Evolutionary conservation across 2,329 filamentous ascomycete genomes (phyloP).

Genomic region (Delphinella strobiligena): DNA sequence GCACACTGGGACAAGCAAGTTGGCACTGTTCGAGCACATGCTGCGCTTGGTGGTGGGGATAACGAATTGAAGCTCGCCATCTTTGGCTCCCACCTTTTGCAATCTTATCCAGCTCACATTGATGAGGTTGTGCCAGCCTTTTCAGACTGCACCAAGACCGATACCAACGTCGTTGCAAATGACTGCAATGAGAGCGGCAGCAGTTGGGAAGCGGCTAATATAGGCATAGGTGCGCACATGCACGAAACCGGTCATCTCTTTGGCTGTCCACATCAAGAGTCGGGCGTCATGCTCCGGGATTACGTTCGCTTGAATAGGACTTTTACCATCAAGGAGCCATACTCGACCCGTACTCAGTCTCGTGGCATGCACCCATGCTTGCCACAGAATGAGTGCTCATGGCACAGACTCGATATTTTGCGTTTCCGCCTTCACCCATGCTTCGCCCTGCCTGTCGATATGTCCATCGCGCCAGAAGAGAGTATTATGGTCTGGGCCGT

Average conservation of each 20-base stretch:
- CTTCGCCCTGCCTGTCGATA: constrained; percentile 73
- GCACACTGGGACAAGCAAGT: constrained; percentile 69
- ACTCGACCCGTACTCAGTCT: constrained; percentile 73
- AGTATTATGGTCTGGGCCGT: constrained; percentile 80
- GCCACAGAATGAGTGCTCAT: constrained; percentile 72
- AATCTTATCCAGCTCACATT: constrained; percentile 79
- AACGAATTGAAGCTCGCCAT: constrained; percentile 73
- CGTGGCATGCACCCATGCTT: constrained; percentile 63
- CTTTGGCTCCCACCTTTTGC: constrained; percentile 83
- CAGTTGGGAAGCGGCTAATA: constrained; percentile 90
- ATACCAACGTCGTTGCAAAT: constrained; percentile 68
- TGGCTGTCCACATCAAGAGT: constrained; percentile 80
- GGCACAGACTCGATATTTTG: constrained; percentile 81
- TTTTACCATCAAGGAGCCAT: constrained; percentile 71
- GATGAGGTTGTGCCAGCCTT: constrained; percentile 87
- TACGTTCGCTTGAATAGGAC: constrained; percentile 75
- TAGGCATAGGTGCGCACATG: constrained; percentile 84
- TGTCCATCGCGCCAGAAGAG: constrained; percentile 47
- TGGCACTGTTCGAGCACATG: constrained; percentile 66
- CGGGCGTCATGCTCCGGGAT: constrained; percentile 83
- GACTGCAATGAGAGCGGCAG: constrained; percentile 79
- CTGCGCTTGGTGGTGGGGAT: constrained; percentile 64
- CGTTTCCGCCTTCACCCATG: constrained; percentile 84
- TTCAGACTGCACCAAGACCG: constrained; percentile 78
- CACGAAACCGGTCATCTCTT: constrained; percentile 86